Evolutionary conservation across 2,329 filamentous ascomycete genomes (phyloP).

Genomic region (Zasmidium citrigriseum): DNA sequence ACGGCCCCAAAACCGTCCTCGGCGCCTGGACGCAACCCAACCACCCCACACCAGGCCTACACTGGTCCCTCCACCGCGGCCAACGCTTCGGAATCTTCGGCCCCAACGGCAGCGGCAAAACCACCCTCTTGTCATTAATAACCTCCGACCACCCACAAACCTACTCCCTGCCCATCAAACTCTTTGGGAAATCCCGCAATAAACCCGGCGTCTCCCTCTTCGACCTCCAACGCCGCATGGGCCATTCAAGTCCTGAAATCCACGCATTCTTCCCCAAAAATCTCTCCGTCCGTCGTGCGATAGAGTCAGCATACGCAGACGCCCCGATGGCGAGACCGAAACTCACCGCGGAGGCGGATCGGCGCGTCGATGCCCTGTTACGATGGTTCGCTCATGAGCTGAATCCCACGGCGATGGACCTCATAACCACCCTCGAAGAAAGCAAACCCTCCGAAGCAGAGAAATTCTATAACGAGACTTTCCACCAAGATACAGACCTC

Average conservation of each 20-base stretch:
- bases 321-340: slow-evolving; percentile 75
- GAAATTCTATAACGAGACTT: slow-evolving; percentile 14
- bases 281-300: slow-evolving; percentile 69
- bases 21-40: slow-evolving; percentile 74
- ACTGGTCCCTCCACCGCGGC: slow-evolving; percentile 80
- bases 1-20: slow-evolving; percentile 74
- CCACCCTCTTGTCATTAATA: slow-evolving; percentile 86
- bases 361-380: slow-evolving; percentile 68
- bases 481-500: slow-evolving; percentile 33
- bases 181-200: slow-evolving; percentile 80
- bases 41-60: slow-evolving; percentile 58
- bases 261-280: slow-evolving; percentile 86
- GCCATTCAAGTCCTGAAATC: slow-evolving; percentile 91
- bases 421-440: slow-evolving; percentile 7
- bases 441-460: slow-evolving; percentile 13
- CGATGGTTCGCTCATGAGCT: slow-evolving; percentile 78
- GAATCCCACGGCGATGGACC: slow-evolving; percentile 50
- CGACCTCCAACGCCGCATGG: slow-evolving; percentile 85
- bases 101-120: slow-evolving; percentile 92
- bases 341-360: slow-evolving; percentile 58
- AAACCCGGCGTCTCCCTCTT: slow-evolving; percentile 81
- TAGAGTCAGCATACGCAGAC: slow-evolving; percentile 88
- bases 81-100: slow-evolving; percentile 93
- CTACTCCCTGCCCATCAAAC: slow-evolving; percentile 81
- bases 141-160: slow-evolving; percentile 95